These are phyloP conservation scores for Exophiala aquamarina DNA, from an alignment of 2,329 filamentous ascomycete species.

Conservation along the genomic window DNA sequence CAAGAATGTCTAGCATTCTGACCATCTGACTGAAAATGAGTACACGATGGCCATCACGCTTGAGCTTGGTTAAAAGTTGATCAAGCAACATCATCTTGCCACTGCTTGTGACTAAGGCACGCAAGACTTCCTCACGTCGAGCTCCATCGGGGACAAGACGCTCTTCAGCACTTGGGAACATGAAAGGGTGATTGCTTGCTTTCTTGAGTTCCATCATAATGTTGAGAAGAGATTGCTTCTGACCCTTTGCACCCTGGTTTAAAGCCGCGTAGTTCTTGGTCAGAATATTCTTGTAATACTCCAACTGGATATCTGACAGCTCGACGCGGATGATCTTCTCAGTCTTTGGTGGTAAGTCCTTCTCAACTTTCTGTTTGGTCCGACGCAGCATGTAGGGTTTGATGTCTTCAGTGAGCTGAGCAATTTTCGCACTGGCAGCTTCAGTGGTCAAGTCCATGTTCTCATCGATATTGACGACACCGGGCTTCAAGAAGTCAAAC, in stretches of 20 bases:
- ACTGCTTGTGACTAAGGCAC: slow-evolving; percentile 91
- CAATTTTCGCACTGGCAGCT: slow-evolving; percentile 82
- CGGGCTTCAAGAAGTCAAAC: slow-evolving; percentile 97
- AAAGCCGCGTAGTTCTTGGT: slow-evolving; percentile 94
- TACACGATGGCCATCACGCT: slow-evolving; percentile 89
- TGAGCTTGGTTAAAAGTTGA: slow-evolving; percentile 89
- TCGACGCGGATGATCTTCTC: slow-evolving; percentile 99
- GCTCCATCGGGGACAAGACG: slow-evolving; percentile 78
- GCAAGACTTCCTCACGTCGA: slow-evolving; percentile 84
- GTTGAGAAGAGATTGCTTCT: slow-evolving; percentile 93
- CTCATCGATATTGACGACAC: slow-evolving; percentile 84
- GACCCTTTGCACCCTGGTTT: slow-evolving; percentile 83
- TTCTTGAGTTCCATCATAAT: slow-evolving; percentile 99
- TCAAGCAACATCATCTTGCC: slow-evolving; percentile 99
- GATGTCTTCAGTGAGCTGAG: slow-evolving; percentile 80
- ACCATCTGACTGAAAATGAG: slow-evolving; percentile 99
- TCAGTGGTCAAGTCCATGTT: slow-evolving; percentile 81
- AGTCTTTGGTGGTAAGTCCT: slow-evolving; percentile 91
- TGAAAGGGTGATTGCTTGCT: slow-evolving; percentile 96
- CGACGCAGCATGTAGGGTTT: slow-evolving; percentile 92
- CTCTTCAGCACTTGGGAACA: slow-evolving; percentile 93
- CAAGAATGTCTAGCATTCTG: slow-evolving; percentile 93
- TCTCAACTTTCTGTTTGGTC: slow-evolving; percentile 96
- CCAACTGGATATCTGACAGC: slow-evolving; percentile 90
- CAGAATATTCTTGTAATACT: slow-evolving; percentile 98